Evolutionary conservation across 352 stramenopile species (phyloP).

Genomic region (Pythium folliculosum): DNA sequence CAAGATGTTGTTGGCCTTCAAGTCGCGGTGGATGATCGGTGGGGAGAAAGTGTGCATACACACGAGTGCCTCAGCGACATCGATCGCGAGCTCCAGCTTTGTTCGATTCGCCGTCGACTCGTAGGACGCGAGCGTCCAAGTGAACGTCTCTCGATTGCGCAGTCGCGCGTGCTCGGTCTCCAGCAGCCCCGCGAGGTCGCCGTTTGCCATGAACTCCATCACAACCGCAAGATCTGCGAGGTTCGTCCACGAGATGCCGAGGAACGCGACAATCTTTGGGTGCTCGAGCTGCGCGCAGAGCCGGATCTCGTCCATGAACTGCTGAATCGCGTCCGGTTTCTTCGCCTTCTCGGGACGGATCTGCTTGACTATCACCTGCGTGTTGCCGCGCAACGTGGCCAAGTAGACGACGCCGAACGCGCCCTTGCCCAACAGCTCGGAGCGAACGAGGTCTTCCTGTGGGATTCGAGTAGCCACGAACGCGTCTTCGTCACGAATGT

Average conservation of each 20-base stretch:
- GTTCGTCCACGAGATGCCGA: conserved; percentile 43
- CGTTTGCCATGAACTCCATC: conserved; percentile 42
- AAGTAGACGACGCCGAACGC: conserved; percentile 58
- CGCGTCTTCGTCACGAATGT: conserved; percentile 52
- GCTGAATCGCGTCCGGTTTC: conserved; percentile 35
- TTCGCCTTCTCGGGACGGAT: conserved; percentile 50
- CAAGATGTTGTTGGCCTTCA: conserved; percentile 49
- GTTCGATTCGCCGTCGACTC: conserved; percentile 6
- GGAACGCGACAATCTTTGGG: conserved; percentile 41
- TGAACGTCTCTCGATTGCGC: conserved; percentile 1
- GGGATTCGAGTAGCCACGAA: conserved; percentile 53
- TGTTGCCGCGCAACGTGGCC: conserved; percentile 31
- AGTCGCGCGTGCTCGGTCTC: neutral
- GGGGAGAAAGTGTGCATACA: conserved; percentile 39
- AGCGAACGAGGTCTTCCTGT: conserved; percentile 41
- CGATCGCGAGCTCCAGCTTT: conserved; percentile 40
- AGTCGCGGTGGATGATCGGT: conserved; percentile 39
- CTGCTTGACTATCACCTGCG: conserved; percentile 54
- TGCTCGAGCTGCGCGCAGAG: conserved; percentile 47
- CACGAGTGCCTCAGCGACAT: conserved; percentile 33
- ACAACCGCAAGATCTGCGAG: conserved; percentile 35
- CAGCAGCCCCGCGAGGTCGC: conserved; percentile 35
- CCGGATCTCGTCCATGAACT: conserved; percentile 57
- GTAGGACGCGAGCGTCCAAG: conserved; percentile 10
- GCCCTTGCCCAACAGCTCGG: conserved; percentile 47